Percentiles rank a stretch among this genome's conserved stretches.
Evolutionary conservation across 2,329 filamentous ascomycete species (phyloP).

Genomic region (Sporothrix dimorphospora): DNA sequence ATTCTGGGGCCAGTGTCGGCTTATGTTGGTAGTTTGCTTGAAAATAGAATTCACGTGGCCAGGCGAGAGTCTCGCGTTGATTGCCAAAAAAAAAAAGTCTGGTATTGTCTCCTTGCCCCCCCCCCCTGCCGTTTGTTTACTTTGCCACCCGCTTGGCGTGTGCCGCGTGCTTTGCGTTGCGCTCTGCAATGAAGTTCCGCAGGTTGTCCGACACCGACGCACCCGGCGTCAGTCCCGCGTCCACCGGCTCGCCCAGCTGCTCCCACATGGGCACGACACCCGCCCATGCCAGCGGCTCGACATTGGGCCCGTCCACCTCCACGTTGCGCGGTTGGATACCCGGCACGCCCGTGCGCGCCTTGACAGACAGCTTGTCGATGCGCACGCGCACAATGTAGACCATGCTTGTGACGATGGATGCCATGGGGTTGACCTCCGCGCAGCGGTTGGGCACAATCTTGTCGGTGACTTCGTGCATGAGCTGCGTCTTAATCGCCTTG

Average conservation of each 20-base stretch:
- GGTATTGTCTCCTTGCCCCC: no score
- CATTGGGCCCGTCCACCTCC: conserved; percentile 30
- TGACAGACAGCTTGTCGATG: conserved; percentile 32
- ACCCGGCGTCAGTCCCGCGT: conserved; percentile 31
- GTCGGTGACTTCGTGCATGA: conserved; percentile 33
- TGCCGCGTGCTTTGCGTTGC: conserved; percentile 27
- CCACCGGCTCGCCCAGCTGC: conserved; percentile 32
- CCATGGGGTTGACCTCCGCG: conserved; percentile 32
- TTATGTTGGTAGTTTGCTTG: not conserved
- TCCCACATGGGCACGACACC: conserved; percentile 34
- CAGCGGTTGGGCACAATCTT: conserved; percentile 31
- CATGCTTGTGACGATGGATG: conserved; percentile 30
- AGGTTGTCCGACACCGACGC: conserved; percentile 26
- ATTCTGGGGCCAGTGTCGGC: not conserved
- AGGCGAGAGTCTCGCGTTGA: not conserved
- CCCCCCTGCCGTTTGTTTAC: not conserved
- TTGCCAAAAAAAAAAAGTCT: not conserved
- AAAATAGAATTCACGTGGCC: not conserved
- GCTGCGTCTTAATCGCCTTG: conserved; percentile 15
- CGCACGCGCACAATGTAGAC: conserved; percentile 32
- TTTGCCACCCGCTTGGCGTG: conserved; percentile 24
- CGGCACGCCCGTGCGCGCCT: conserved; percentile 29
- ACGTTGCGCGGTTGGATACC: conserved; percentile 33
- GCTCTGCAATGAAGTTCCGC: conserved; percentile 20
- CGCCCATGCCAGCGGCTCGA: conserved; percentile 28